A percentile compares a stretch with the other conserved stretches of the same genome.
These are phyloP conservation scores for Eimeria acervulina DNA, from an alignment of 169 alveolate species.

Conservation along the genomic window DNA sequence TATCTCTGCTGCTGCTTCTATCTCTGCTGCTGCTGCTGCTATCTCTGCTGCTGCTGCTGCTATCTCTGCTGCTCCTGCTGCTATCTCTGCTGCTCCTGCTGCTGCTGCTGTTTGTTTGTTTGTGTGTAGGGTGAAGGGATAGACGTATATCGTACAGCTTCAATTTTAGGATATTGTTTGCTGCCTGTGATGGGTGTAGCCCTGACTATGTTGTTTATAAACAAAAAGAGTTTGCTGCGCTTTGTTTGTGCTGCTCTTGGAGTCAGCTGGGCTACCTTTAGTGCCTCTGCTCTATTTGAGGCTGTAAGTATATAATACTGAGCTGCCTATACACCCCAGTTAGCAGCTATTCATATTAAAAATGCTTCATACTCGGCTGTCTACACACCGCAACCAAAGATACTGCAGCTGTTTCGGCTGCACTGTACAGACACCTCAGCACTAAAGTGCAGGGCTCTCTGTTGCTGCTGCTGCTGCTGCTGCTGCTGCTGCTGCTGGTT, in stretches of 20 bases:
- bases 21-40: conserved; percentile 34
- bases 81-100: conserved; percentile 33
- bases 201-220: conserved; percentile 86
- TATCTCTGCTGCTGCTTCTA: background rate
- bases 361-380: too few relatives aligned
- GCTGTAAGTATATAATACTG: conserved; percentile 47
- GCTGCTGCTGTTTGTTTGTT: too few relatives aligned
- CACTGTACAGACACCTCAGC: background rate
- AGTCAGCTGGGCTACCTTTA: conserved; percentile 88
- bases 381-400: too few relatives aligned
- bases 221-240: conserved; percentile 66
- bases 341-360: background rate
- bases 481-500: conserved; percentile 31
- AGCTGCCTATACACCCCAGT: background rate
- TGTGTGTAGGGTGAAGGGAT: conserved; percentile 87
- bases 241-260: conserved; percentile 84
- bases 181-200: conserved; percentile 90
- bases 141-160: conserved; percentile 89
- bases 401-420: too few relatives aligned
- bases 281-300: conserved; percentile 91
- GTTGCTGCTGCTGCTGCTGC: background rate
- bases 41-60: conserved; percentile 17
- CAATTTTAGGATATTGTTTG: conserved; percentile 90
- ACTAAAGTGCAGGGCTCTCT: too few relatives aligned
- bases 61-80: conserved; percentile 26